Evolutionary conservation across 179 eudicot genomes (phyloP), one percentile per base, ranked within the genome.

Genomic region (Amaranthus tricolor): DNA sequence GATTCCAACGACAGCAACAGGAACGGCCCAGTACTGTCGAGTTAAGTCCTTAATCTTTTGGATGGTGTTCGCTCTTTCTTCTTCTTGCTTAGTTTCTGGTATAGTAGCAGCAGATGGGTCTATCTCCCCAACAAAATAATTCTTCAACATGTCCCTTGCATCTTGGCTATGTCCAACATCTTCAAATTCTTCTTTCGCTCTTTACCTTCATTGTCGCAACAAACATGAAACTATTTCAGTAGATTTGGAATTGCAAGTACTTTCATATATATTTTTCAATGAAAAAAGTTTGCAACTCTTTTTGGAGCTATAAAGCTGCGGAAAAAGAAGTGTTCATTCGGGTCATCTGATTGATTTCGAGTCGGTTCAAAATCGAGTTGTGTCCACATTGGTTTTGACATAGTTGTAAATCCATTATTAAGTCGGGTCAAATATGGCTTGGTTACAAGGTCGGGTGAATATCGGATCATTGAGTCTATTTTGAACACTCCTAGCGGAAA

Each of bases 11-110:
- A 79, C 84, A 10, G 87, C 85, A 8, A 71, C 79, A 2, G 98
- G 91, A 74, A 84, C 81, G 12, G 76, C 86, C 96, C 94, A 94
- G 80, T 89, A 88, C 55, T 85, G 89, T 69, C 76, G 76, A 43
- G 88, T 70, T 53, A 85, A 73, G 75, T 90, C 86, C 81, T 80
- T 78, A 49, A 86, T 74, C 80, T 78, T 85, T 78, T 78, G 74
- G 7, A 79, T 9, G 62, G 79, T 21, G 54, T 80, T 80, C 45
- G 14, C 61, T 74, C 70, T 75, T 80, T 73, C 65, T 84, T n/a
- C n/a, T n/a, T 82, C 80, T 78, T 77, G 62, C 75, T 82, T 76
- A 13, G 85, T 85, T 75, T 88, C 79, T 0, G 90, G 89, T 58
- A 88, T 80, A 17, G 84, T 73, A 55, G 89, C 66, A 66, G 89